Conservation (phyloP, 164 flowering plant species). For the Piper longum region DNA sequence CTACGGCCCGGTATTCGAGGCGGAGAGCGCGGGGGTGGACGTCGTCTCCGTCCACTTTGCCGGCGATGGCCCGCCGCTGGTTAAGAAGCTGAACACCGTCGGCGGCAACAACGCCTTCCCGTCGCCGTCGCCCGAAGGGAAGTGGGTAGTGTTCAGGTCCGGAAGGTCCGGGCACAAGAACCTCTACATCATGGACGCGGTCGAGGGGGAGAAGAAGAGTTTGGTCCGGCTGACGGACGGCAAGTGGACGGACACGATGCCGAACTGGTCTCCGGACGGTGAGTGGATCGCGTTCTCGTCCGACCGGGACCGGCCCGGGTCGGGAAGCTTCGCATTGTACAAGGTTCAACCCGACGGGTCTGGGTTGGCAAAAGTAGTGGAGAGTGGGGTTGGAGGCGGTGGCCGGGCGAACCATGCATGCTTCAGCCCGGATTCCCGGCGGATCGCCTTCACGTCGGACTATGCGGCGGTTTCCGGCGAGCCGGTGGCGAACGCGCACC, state of each 20-base stretch:
- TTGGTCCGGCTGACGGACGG: slow-evolving; percentile 59
- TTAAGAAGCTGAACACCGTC: slow-evolving; percentile 36
- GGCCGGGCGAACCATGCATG: slow-evolving; percentile 75
- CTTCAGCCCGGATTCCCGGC: slow-evolving; percentile 69
- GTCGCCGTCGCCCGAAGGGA: slow-evolving; percentile 78
- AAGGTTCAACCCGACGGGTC: slow-evolving; percentile 73
- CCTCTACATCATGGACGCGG: slow-evolving; percentile 72
- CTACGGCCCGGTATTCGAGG: slow-evolving; percentile 51
- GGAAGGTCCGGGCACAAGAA: slow-evolving; percentile 69
- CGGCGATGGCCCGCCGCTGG: slow-evolving; percentile 10
- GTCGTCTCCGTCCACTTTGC: slow-evolving; percentile 42
- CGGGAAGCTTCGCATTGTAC: slow-evolving; percentile 51
- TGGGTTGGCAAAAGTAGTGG: slow-evolving; percentile 43
- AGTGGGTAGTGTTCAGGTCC: slow-evolving; percentile 71
- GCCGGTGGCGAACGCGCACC: slow-evolving; percentile 73
- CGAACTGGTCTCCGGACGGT: slow-evolving; percentile 84
- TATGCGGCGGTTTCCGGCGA: slow-evolving; percentile 76
- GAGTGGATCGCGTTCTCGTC: slow-evolving; percentile 86
- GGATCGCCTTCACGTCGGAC: slow-evolving; percentile 62
- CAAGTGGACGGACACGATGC: slow-evolving; percentile 87
- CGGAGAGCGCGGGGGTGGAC: slow-evolving; percentile 52
- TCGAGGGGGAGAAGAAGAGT: slow-evolving; percentile 53
- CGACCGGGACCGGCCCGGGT: slow-evolving; percentile 56
- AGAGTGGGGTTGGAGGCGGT: slow-evolving; percentile 39
- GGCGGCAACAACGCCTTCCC: slow-evolving; percentile 91